A percentile compares a stretch with the other conserved stretches of the same genome.
Evolutionary conservation across 78 protist species (phyloP).

Genomic region (Carpediemonas membranifera): DNA sequence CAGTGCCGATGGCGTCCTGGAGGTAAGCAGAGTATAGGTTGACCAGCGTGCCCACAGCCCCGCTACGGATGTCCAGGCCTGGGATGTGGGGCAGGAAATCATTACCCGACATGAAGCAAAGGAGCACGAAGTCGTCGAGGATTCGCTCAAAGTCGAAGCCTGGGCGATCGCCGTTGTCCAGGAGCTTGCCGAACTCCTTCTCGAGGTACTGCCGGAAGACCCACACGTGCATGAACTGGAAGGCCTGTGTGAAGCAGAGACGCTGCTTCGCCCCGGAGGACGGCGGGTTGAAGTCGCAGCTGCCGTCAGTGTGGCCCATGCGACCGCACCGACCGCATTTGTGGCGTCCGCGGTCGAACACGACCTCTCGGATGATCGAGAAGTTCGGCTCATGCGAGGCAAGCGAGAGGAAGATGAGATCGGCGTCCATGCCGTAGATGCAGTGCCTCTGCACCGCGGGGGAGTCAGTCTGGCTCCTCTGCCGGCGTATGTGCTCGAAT

Average conservation of each 20-base stretch:
- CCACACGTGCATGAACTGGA: conserved; percentile 24
- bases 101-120: conserved; percentile 92
- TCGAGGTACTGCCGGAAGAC: conserved; percentile 44
- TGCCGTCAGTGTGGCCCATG: conserved; percentile 1
- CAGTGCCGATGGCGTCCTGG: conserved; percentile 9
- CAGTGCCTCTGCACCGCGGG: conserved; percentile 62
- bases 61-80: conserved; percentile 75
- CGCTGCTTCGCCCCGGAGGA: no score
- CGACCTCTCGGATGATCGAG: conserved; percentile 71
- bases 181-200: conserved; percentile 14
- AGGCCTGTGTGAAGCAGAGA: conserved; percentile 8
- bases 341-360: background rate
- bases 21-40: conserved; percentile 42
- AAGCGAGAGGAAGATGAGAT: conserved; percentile 89
- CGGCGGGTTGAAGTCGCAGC: background rate
- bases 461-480: conserved; percentile 55
- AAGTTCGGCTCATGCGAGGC: conserved; percentile 96
- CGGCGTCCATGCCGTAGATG: conserved; percentile 87
- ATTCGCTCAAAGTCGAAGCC: conserved; percentile 69
- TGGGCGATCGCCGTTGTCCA: background rate
- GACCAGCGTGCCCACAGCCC: conserved; percentile 66
- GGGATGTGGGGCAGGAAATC: conserved; percentile 98
- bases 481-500: conserved; percentile 81
- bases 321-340: background rate
- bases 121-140: conserved; percentile 88